Evolutionary conservation across 2,329 filamentous ascomycete species (phyloP), one percentile per base, ranked within the genome.

Genomic region (Alternaria burnsii): DNA sequence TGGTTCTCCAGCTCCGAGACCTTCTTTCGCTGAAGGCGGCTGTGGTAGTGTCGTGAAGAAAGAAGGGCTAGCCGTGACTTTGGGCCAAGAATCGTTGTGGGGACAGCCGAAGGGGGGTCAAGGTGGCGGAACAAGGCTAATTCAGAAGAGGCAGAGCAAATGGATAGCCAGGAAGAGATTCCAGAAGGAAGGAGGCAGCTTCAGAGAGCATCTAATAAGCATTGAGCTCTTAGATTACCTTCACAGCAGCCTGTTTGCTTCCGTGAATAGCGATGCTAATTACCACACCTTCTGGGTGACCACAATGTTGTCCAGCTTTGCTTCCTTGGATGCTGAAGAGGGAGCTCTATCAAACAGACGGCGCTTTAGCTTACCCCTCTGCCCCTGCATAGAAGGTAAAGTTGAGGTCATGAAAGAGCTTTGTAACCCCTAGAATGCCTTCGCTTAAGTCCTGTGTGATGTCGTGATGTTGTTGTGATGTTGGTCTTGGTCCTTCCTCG

Each of bases 361-460:
- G 34, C 32, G 34, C 30, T 18, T 5, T 5, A 32, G n/a, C 26
- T 5, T 50, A 6, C 28, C 30, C 26, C 24, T 41, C 22, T 38
- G 12, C 46, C 20, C 16, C 41, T 58, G 18, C 51, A 63, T 40
- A 14, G 12, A 57, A 54, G 47, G 55, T 46, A 51, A 54, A 62
- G 26, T 52, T 36, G 47, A 18, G 24, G 42, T 7, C 1, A 5
- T 42, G 20, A 14, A 26, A 7, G 26, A 12, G 14, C 36, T 26
- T 22, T 38, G 10, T n/a, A 40, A 3, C 12, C 3, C 36, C 28
- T 36, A 16, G 43, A 10, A 52, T n/a, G 16, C 4, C 22, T 30
- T n/a, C 30, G 30, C 16, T 40, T 40, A 11, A 11, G 7, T 36
- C 30, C 28, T 7, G 14, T 22, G 20, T 47, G 10, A 41, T 32